Evolutionary conservation across 2,329 filamentous ascomycete species (phyloP), one percentile per base, ranked within the genome.

Genomic region (Fusarium sp.): DNA sequence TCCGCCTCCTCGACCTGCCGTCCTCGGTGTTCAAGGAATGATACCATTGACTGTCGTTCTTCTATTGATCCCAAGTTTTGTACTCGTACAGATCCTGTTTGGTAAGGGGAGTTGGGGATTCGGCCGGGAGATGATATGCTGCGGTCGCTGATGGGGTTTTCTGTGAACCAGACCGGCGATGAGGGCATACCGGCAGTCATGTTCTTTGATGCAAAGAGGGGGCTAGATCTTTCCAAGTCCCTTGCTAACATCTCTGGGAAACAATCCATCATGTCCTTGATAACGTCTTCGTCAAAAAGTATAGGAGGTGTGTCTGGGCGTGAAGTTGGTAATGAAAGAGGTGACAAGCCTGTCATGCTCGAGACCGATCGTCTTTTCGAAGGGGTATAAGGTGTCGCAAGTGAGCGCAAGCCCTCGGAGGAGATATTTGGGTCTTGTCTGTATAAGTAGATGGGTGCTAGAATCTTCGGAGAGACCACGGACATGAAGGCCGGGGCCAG

Each of bases 241-340:
- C 80, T 82, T 9, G 83, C 87, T n/a, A 89, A 79, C 41, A 88
- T 71, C 76, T 89, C 87, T 4, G 87, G 85, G 20, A 89, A 79
- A 76, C 84, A 88, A 74, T 82, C 79, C 13, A 74, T 69, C 47
- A 75, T 71, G 20, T 72, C 72, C 76, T 78, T 67, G 54, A 79
- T 75, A 34, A 57, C 67, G 20, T 78, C 75, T 34, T 76, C 73
- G 45, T 65, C 69, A 16, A 66, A 53, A 11, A 72, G 60, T 18
- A 62, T 66, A 47, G 47, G 74, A 7, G 74, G 65, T 40, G 71
- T 70, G 47, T 64, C 74, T 42, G 76, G 73, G 18, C 64, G 72
- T 4, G 78, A 68, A 14, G 72, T 65, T 30, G 78, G 78, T 16
- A 82, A 70, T 49, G 79, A 73, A 61, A 83, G 76, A 34, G 80